Evolutionary conservation across 1,139 yeast genomes (phyloP).

Genomic region (Taiozyma sp.): DNA sequence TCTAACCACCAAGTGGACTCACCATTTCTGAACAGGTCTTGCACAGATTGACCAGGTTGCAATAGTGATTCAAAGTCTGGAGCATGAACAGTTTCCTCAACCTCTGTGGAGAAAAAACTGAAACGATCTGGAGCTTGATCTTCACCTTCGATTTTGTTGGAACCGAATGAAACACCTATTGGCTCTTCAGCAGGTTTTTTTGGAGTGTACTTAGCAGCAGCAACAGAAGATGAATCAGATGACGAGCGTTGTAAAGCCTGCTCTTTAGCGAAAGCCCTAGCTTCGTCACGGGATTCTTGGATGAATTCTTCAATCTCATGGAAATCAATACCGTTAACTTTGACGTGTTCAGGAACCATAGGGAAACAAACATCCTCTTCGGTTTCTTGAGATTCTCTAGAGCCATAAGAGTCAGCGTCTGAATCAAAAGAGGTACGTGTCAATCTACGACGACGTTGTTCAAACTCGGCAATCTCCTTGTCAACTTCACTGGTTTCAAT

Average conservation of each 20-base stretch:
- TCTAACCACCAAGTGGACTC: conserved; percentile 70
- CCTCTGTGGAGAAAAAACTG: conserved; percentile 74
- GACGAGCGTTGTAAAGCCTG: conserved; percentile 13
- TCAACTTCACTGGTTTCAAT: conserved; percentile 8
- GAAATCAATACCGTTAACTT: conserved; percentile 72
- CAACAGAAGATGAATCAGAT: conserved; percentile 36
- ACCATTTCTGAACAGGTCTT: conserved; percentile 52
- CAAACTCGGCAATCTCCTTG: conserved; percentile 16
- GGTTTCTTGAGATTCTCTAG: conserved; percentile 75
- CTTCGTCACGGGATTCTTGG: conserved; percentile 36
- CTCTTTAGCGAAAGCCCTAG: conserved; percentile 17
- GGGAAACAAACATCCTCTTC: conserved; percentile 99
- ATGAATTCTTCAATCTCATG: conserved; percentile 77
- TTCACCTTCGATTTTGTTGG: conserved; percentile 34
- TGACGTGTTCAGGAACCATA: conserved; percentile 67
- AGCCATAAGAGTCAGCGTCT: conserved; percentile 67
- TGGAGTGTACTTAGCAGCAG: conserved; percentile 65
- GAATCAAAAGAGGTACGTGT: conserved; percentile 34
- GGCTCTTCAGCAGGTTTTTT: conserved; percentile 13
- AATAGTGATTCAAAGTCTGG: conserved; percentile 79
- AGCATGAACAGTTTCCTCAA: conserved; percentile 86
- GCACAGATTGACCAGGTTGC: conserved; percentile 57
- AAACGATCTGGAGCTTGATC: conserved; percentile 63
- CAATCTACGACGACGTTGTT: conserved; percentile 23
- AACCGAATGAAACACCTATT: conserved; percentile 33